Evolutionary conservation across 2,329 filamentous ascomycete genomes (phyloP), one percentile per base, ranked within the genome.

Genomic region (Orbilia brochopaga): DNA sequence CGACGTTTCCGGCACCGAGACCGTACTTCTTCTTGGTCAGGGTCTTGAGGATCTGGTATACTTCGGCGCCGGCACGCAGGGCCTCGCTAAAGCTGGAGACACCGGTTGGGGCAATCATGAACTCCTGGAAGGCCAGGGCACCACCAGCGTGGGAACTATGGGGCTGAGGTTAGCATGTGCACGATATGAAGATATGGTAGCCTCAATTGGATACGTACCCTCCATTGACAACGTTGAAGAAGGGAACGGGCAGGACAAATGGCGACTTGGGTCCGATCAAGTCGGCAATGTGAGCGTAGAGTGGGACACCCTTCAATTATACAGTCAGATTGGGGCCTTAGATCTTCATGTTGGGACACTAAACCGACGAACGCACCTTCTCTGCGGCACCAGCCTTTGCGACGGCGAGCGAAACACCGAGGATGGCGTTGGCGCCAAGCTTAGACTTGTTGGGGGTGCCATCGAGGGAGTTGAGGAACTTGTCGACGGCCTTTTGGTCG

Each of bases 11-110:
- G 76, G 94, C 94, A 75, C 94, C 97, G 83, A 96, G 93, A 80
- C 94, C 94, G 82, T 99, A 99, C 87, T 91, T 94, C 90, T 97
- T 94, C 90, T 97, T 97, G 81, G 94, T 92, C 74, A 97, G 87
- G 78, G 85, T 79, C 90, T 99, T 99, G 79, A 99, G 90, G 83
- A 90, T 90, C 83, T 97, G 93, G 89, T 99, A 99, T 79, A 97
- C 92, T 84, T 99, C 94, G 78, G 93, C 83, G 82, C 94, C 94
- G 83, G 96, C 91, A 81, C 93, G 92, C 84, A 99, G 88, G 80
- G 89, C 94, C 86, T 99, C 94, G 77, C 88, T 87, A 88, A 99
- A 99, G 74, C 90, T 88, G 73, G 92, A 89, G 76, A 94, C 94
- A 74, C 87, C 85, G 77, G 86, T 88, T 75, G 91, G 91, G 69